phyloP scores from a whole-genome alignment of 2,329 filamentous ascomycete species.

The Pseudogymnoascus sp. region DNA sequence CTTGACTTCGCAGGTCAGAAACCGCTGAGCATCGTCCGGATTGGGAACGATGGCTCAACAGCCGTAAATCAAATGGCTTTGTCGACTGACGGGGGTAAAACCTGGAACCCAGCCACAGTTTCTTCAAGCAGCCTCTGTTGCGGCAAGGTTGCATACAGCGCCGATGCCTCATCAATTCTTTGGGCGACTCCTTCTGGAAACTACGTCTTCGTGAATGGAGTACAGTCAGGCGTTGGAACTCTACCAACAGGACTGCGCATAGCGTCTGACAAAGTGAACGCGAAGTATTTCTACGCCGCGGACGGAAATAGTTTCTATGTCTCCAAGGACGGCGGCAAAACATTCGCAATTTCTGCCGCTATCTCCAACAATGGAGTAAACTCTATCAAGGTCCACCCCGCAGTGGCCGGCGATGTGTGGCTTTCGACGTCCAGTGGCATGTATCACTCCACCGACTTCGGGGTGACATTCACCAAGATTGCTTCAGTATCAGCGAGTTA shows the following conservation, averaged over 20 bases:
- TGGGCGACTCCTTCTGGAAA: conserved; percentile 41
- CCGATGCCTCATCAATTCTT: conserved; percentile 43
- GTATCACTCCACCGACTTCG: conserved; percentile 48
- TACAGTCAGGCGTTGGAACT: not conserved
- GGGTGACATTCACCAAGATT: conserved; percentile 33
- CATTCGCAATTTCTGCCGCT: conserved; percentile 38
- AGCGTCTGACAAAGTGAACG: conserved; percentile 49
- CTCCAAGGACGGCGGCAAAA: conserved; percentile 42
- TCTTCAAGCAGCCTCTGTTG: conserved; percentile 34
- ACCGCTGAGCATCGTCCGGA: conserved; percentile 42
- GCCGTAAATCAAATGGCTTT: conserved; percentile 39
- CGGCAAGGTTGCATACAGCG: conserved; percentile 46
- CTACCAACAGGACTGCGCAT: conserved; percentile 28
- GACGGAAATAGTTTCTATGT: conserved; percentile 38
- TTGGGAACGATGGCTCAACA: conserved; percentile 38
- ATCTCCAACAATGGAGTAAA: conserved; percentile 44
- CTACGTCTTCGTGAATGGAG: conserved; percentile 30
- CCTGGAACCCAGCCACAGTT: conserved; percentile 43
- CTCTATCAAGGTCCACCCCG: conserved; percentile 50
- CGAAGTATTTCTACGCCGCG: conserved; percentile 38
- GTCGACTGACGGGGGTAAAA: conserved; percentile 45
- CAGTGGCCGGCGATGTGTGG: conserved; percentile 53
- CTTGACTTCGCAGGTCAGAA: conserved; percentile 20
- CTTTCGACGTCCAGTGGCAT: conserved; percentile 50
- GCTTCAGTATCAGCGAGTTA: conserved; percentile 18